A percentile compares a stretch with the other conserved stretches of the same genome.
Evolutionary conservation across 129 eudicot genomes (phyloP).

Genomic region (Arctium lappa): DNA sequence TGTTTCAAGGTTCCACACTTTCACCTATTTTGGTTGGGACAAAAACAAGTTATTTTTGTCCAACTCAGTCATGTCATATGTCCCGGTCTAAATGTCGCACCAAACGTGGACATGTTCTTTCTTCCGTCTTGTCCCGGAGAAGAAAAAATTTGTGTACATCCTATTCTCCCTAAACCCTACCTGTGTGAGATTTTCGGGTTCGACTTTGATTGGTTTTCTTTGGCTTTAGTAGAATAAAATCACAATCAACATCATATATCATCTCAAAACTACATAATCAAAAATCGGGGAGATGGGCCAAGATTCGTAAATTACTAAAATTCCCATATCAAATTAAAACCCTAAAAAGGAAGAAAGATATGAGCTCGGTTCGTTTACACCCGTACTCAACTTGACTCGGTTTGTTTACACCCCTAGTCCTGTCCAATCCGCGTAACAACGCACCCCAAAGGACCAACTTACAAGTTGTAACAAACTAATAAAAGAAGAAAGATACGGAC

Average conservation of each 20-base stretch:
- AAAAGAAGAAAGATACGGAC: constrained; percentile 44
- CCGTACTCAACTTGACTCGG: too few relatives aligned
- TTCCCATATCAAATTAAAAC: neutral
- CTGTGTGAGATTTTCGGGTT: neutral
- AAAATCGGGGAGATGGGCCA: neutral
- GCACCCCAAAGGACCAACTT: neutral
- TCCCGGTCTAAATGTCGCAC: too few relatives aligned
- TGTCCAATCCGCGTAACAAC: neutral
- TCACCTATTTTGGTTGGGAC: neutral
- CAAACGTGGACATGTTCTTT: too few relatives aligned
- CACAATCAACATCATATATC: neutral
- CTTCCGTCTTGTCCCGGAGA: too few relatives aligned
- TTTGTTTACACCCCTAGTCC: neutral
- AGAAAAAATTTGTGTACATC: neutral
- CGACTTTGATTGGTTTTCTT: neutral
- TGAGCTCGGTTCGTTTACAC: too few relatives aligned
- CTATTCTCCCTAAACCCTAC: too few relatives aligned
- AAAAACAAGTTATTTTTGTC: too few relatives aligned
- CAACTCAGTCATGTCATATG: too few relatives aligned
- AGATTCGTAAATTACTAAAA: neutral
- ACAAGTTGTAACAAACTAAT: neutral
- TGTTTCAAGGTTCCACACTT: neutral
- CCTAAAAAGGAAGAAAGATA: too few relatives aligned
- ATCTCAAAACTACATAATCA: neutral
- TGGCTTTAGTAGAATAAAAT: neutral